Evolutionary conservation across 2,329 filamentous ascomycete species (phyloP).

Genomic region (Pestalotiopsis sp.): DNA sequence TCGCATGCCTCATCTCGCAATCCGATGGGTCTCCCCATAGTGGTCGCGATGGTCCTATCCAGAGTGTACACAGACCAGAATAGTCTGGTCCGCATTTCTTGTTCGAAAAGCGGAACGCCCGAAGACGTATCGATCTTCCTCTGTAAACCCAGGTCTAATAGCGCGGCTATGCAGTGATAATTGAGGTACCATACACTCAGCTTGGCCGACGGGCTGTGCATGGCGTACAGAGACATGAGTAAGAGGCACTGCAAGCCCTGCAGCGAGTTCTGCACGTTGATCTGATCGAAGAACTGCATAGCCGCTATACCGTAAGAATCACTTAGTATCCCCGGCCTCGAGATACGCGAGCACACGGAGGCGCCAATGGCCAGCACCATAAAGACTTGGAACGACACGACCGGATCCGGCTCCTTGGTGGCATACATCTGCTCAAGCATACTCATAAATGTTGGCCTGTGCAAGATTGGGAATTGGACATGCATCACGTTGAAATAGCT

Average conservation of each 20-base stretch:
- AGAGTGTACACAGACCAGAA: conserved; percentile 59
- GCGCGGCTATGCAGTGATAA: conserved; percentile 55
- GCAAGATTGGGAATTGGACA: conserved; percentile 51
- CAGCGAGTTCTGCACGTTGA: conserved; percentile 51
- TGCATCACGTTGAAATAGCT: conserved; percentile 54
- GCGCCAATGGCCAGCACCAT: conserved; percentile 57
- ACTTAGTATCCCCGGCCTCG: conserved; percentile 45
- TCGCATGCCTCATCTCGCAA: conserved; percentile 59
- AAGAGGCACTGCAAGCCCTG: conserved; percentile 52
- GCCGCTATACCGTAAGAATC: conserved; percentile 54
- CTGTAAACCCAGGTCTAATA: conserved; percentile 55
- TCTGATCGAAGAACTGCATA: conserved; percentile 46
- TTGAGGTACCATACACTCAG: conserved; percentile 59
- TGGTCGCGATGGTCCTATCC: conserved; percentile 54
- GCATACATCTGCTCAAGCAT: conserved; percentile 38
- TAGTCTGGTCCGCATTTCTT: conserved; percentile 57
- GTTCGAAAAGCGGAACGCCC: conserved; percentile 48
- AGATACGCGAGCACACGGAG: conserved; percentile 45
- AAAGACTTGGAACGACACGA: conserved; percentile 48
- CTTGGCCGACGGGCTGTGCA: conserved; percentile 51
- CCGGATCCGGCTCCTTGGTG: conserved; percentile 28
- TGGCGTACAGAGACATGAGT: conserved; percentile 49
- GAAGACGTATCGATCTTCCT: conserved; percentile 42
- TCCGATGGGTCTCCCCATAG: conserved; percentile 59
- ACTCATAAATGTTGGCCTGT: conserved; percentile 43